phyloP scores from a whole-genome alignment of 2,329 filamentous ascomycete genomes.

The Fusarium virguliforme region DNA sequence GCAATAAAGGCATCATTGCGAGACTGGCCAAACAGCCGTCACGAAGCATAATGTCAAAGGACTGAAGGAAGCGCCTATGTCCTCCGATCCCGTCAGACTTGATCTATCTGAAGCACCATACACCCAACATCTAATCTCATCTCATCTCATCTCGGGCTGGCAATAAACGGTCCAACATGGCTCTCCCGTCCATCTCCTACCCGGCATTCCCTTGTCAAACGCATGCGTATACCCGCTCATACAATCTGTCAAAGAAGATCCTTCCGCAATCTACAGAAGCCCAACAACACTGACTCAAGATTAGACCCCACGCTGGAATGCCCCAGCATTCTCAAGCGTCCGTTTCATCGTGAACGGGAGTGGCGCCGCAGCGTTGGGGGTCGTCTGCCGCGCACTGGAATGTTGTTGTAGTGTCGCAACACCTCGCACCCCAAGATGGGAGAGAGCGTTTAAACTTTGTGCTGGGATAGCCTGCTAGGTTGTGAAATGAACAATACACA shows the following conservation, averaged over 20 bases:
- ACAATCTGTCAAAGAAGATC: background rate
- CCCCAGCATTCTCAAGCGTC: conserved; percentile 14
- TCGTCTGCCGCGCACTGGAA: conserved; percentile 27
- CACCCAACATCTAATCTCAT: background rate
- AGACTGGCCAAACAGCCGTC: no score
- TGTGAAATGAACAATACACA: conserved; percentile 14
- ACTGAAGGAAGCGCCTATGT: no score
- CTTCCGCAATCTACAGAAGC: background rate
- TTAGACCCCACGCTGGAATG: conserved; percentile 28
- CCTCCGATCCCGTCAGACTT: background rate
- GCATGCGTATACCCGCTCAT: background rate
- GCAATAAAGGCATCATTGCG: no score
- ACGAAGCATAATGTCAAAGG: no score
- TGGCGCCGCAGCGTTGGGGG: conserved; percentile 36
- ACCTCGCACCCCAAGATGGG: background rate
- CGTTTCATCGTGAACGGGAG: conserved; percentile 43
- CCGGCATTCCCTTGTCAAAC: conserved; percentile 20
- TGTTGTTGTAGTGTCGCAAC: conserved; percentile 3
- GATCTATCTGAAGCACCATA: conserved; percentile 8
- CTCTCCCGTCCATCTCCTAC: background rate
- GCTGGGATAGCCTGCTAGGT: background rate
- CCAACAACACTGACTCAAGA: background rate
- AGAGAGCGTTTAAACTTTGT: background rate
- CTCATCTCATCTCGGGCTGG: no score
- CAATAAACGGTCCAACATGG: background rate